Evolutionary conservation across 2,329 filamentous ascomycete genomes (phyloP).

Genomic region (Aspergillus arachidicola): DNA sequence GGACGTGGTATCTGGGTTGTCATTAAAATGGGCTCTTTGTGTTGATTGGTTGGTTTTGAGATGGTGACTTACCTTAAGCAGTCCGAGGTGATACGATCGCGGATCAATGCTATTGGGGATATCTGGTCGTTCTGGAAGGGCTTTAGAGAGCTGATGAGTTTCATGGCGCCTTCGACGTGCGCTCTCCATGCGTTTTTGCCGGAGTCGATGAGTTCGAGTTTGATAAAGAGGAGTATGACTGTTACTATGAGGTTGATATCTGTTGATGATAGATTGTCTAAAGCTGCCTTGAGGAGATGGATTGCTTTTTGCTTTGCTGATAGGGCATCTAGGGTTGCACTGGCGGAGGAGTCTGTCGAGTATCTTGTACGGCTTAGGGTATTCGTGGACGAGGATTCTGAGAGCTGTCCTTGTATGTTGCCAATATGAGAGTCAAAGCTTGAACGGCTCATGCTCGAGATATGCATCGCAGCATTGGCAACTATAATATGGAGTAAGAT

Average conservation of each 20-base stretch:
- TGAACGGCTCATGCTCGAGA: background rate
- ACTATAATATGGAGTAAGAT: conserved; percentile 1
- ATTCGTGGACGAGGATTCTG: no score
- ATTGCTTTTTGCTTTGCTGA: background rate
- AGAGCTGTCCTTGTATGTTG: fast-evolving
- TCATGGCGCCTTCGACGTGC: conserved; percentile 7
- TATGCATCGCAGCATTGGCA: conserved; percentile 1
- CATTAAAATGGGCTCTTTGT: background rate
- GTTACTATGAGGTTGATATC: background rate
- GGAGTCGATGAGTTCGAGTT: background rate
- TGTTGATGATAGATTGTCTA: background rate
- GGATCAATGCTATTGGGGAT: background rate
- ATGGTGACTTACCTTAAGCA: background rate
- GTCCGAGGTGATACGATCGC: background rate
- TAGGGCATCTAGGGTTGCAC: background rate
- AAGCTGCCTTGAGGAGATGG: background rate
- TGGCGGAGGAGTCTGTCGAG: background rate
- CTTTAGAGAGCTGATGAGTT: background rate
- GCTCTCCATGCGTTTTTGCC: conserved; percentile 5
- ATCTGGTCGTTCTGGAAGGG: background rate
- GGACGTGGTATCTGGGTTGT: background rate
- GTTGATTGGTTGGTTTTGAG: no score
- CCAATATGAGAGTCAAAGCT: background rate
- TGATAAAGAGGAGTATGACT: background rate
- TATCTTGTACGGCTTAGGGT: no score